Evolutionary conservation across 805 yeast genomes (phyloP), one percentile per base, ranked within the genome.

Genomic region (Nematodospora valgi): DNA sequence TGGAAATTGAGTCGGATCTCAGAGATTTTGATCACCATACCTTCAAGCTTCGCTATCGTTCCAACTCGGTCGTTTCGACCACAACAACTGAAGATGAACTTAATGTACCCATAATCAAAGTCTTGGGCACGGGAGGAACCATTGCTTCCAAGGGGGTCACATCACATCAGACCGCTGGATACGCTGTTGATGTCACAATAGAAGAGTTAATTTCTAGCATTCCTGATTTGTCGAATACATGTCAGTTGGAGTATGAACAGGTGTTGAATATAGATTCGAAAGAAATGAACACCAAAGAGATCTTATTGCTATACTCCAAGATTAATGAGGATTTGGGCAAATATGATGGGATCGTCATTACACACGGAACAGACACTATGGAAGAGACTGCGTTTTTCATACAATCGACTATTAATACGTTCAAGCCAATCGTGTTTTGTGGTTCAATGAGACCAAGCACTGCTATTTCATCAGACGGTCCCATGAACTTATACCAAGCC

Each of bases 361-460:
- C 84, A 1, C 86, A 79, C 52, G 86, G 86, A n/a, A 79, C 86
- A 6, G 86, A 79, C 47, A 75, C 84, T 2, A 64, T 78, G 62
- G 79, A 80, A 34, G 86, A 79, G 51, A 78, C 86, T 6, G 76
- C 83, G 0, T 78, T 79, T 49, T 79, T 79, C 52, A 56, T 79
- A 23, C 82, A 78, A 41, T 58, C 72, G 35, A 68, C 74, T 7
- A 47, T 72, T 19, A 45, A 58, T 30, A 60, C 68, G 10, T 26
- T 44, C 26, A 65, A 78, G 37, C 85, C 85, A 4, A 72, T 81
- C 35, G 86, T 80, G 4, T 60, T 81, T 52, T 80, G 83, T 32
- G 88, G 88, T 2, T 75, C 83, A 5, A 81, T 81, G 88, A 69
- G 86, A 49, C 88, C 88, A 1, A 74, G 82, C 6, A 77, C 84